Conservation (phyloP, 352 stramenopile genomes). For the Pythium rhizo-oryzae region DNA sequence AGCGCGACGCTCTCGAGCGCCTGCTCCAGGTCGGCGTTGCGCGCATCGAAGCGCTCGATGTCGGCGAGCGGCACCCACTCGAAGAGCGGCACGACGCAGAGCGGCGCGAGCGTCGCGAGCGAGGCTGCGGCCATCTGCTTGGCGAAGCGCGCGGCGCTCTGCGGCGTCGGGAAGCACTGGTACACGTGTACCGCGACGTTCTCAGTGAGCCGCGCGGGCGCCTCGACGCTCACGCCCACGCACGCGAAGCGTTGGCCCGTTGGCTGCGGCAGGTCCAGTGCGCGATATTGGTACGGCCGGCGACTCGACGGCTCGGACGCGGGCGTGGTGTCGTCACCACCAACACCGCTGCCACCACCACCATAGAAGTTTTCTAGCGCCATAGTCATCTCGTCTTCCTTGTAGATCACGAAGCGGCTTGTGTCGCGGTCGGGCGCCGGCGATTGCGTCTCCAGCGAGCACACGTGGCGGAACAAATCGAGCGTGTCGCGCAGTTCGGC, state of each 20-base stretch:
- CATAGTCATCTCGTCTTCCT: slow-evolving; percentile 86
- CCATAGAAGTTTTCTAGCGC: slow-evolving; percentile 65
- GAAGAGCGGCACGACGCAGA: slow-evolving; percentile 80
- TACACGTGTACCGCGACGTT: slow-evolving; percentile 73
- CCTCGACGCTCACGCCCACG: slow-evolving; percentile 52
- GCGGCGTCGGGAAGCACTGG: slow-evolving; percentile 77
- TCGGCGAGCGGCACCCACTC: slow-evolving; percentile 75
- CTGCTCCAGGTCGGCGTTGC: slow-evolving; percentile 61
- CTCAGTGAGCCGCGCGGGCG: slow-evolving; percentile 40
- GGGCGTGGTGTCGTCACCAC: background rate
- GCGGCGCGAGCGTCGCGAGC: slow-evolving; percentile 36
- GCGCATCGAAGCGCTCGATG: slow-evolving; percentile 72
- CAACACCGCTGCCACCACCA: background rate
- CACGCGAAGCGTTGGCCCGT: slow-evolving; percentile 80
- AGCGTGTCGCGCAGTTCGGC: slow-evolving; percentile 59
- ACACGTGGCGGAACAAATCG: slow-evolving; percentile 71
- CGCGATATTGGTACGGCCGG: slow-evolving; percentile 45
- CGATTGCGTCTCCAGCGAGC: slow-evolving; percentile 47
- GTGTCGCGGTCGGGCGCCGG: slow-evolving; percentile 37
- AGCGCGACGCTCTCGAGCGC: slow-evolving; percentile 56
- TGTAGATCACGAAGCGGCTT: slow-evolving; percentile 73
- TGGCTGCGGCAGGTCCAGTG: slow-evolving; percentile 45
- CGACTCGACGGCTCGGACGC: no score
- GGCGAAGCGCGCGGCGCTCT: slow-evolving; percentile 78
- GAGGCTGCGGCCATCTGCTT: slow-evolving; percentile 52